Evolutionary conservation across 1,284 basidiomycete species (phyloP).

Genomic region (Heterobasidion annosum): DNA sequence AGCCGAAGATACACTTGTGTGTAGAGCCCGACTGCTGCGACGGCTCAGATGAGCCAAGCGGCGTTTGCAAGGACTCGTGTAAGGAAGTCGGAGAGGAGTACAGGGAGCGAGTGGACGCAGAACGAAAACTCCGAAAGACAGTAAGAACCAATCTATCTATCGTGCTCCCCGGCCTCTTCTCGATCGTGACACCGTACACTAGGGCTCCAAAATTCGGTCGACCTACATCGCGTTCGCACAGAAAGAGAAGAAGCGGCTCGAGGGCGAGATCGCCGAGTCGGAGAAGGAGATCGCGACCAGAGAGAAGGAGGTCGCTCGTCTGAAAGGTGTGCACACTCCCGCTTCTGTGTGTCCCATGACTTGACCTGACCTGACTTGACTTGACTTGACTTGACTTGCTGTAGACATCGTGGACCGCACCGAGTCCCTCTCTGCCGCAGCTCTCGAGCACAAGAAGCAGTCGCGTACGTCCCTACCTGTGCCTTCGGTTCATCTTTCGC

Average conservation of each 20-base stretch:
- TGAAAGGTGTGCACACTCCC: conserved; percentile 40
- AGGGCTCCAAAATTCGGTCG: conserved; percentile 89
- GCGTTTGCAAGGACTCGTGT: conserved; percentile 78
- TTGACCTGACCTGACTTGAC: background rate
- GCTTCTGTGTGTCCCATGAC: background rate
- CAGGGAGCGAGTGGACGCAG: conserved; percentile 56
- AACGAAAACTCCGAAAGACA: conserved; percentile 73
- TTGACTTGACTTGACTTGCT: background rate
- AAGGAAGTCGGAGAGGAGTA: conserved; percentile 67
- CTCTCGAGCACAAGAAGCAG: conserved; percentile 73
- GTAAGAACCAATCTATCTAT: conserved; percentile 30
- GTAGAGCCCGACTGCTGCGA: conserved; percentile 93
- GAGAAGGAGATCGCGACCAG: conserved; percentile 49
- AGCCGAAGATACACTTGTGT: background rate
- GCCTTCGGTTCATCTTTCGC: conserved; percentile 11
- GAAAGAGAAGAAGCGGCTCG: conserved; percentile 79
- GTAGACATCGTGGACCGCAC: conserved; percentile 60
- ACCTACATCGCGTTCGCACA: conserved; percentile 82
- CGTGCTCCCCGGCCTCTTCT: background rate
- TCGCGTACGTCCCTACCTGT: conserved; percentile 56
- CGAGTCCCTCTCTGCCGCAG: conserved; percentile 66
- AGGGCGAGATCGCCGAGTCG: conserved; percentile 46
- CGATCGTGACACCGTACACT: conserved; percentile 1
- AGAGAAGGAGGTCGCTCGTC: conserved; percentile 61
- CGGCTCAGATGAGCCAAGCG: conserved; percentile 86